A percentile compares a stretch with the other conserved stretches of the same genome.
Evolutionary conservation across 495 filamentous ascomycete species (phyloP).

Genomic region (Penicillium lividum): DNA sequence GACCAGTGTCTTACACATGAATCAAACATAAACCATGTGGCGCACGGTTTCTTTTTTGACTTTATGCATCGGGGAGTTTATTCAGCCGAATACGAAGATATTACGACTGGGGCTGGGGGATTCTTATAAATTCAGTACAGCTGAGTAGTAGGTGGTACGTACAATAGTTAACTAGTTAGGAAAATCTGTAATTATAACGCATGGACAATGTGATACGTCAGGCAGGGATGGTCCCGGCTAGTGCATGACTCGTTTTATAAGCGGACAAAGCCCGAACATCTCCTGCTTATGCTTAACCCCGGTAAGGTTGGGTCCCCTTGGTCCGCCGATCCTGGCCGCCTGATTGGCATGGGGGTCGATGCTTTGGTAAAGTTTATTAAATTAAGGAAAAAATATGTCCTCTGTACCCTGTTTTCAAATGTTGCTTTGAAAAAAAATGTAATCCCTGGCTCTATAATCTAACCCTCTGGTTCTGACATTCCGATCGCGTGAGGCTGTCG

Average conservation of each 20-base stretch:
- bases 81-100: slow-evolving; percentile 26
- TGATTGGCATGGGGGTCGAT: slow-evolving; percentile 22
- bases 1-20: slow-evolving; percentile 28
- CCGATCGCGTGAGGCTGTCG: slow-evolving; percentile 19
- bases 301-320: slow-evolving; percentile 45
- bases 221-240: slow-evolving; percentile 20
- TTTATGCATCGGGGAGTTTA: slow-evolving; percentile 25
- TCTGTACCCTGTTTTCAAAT: slow-evolving; percentile 7
- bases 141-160: no score
- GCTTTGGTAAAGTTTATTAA: slow-evolving; percentile 24
- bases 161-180: neutral
- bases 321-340: slow-evolving; percentile 28
- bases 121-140: no score
- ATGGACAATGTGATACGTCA: slow-evolving; percentile 28
- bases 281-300: slow-evolving; percentile 48
- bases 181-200: neutral
- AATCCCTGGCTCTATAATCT: neutral
- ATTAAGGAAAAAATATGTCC: slow-evolving; percentile 12
- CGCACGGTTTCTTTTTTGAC: slow-evolving; percentile 21
- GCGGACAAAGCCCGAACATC: slow-evolving; percentile 31
- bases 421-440: neutral
- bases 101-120: slow-evolving; percentile 2
- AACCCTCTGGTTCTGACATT: neutral
- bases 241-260: slow-evolving; percentile 28
- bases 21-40: slow-evolving; percentile 30